Evolutionary conservation across 2,329 filamentous ascomycete species (phyloP), one percentile per base, ranked within the genome.

Genomic region (Cercospora sesami): DNA sequence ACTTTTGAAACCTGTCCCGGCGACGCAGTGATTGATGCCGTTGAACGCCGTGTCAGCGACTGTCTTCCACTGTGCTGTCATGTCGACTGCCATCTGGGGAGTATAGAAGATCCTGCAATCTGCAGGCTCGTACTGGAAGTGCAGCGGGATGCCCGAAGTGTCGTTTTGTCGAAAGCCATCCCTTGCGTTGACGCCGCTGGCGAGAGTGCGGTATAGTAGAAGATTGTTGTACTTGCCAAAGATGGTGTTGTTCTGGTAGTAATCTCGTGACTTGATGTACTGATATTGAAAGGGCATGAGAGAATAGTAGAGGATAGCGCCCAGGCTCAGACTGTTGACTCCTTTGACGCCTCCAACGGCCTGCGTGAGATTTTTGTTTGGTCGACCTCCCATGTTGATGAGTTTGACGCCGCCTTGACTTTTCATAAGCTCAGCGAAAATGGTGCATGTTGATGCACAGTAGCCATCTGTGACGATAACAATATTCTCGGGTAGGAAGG

Each of bases 401-500:
- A 79, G 80, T 57, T 80, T 78, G 36, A 83, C 78, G 28, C 77
- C 79, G 9, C 77, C 81, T 74, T 83, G 81, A 60, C 81, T 80
- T 21, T 80, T 79, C 74, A 83, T 80, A 4, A 83, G 74, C 67
- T 83, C 81, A n/a, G 77, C 74, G 68, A 80, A 81, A 67, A 83
- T 80, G 48, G 81, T 79, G 74, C 82, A 83, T n/a, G 81, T 83
- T 0, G 78, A 80, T 1, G 80, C 80, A 72, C 82, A 83, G 77
- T 81, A 81, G 65, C 81, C 81, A 63, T 83, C 82, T 42, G 75
- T 77, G 0, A 79, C 80, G 18, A 89, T 77, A 48, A 89, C 80
- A 55, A 89, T 84, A 74, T 89, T 83, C 66, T 88, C 84, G 2
- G 86, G 79, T 1, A 79, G 81, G 74, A 89, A 89, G 1, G 86